A percentile compares a stretch with the other conserved stretches of the same genome.
These are phyloP conservation scores for Lotmaria passim DNA, from an alignment of 208 protist species.

Conservation along the genomic window DNA sequence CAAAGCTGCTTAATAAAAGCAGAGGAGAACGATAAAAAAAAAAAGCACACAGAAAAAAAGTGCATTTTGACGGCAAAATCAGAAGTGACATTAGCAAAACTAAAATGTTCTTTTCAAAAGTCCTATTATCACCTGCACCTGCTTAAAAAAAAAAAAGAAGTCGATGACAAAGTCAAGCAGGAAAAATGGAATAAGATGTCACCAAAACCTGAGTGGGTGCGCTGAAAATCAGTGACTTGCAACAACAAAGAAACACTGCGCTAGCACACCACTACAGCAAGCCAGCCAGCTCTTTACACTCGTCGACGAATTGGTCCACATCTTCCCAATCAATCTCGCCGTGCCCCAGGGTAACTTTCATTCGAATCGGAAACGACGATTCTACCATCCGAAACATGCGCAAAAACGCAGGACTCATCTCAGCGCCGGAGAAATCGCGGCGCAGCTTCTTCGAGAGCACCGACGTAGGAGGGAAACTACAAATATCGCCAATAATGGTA, in stretches of 20 bases:
- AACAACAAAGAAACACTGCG: not conserved
- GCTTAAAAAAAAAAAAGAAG: constrained; percentile 2
- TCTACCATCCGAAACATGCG: constrained; percentile 11
- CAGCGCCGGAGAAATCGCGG: not conserved
- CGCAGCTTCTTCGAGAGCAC: constrained; percentile 8
- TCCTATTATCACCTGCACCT: too few relatives aligned
- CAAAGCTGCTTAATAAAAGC: too few relatives aligned
- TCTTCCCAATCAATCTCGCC: constrained; percentile 19
- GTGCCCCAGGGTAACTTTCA: constrained; percentile 7
- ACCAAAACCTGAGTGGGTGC: not conserved
- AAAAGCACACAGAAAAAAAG: not conserved
- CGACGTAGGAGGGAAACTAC: constrained; percentile 4
- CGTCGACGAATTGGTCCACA: constrained; percentile 11
- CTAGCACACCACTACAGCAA: not conserved
- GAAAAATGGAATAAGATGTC: not conserved
- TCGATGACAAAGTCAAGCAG: not conserved
- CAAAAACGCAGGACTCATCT: constrained; percentile 1
- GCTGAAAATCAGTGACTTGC: not conserved
- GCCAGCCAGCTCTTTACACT: constrained; percentile 14
- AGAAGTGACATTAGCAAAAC: not conserved
- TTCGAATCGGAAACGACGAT: constrained; percentile 9
- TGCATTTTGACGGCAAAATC: not conserved
- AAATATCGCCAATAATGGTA: constrained; percentile 12
- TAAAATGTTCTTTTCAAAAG: not conserved
- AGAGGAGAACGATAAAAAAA: too few relatives aligned